A percentile compares a stretch with the other conserved stretches of the same genome.
phyloP scores from a whole-genome alignment of 116 monocot genomes.

The Cymodocea nodosa region DNA sequence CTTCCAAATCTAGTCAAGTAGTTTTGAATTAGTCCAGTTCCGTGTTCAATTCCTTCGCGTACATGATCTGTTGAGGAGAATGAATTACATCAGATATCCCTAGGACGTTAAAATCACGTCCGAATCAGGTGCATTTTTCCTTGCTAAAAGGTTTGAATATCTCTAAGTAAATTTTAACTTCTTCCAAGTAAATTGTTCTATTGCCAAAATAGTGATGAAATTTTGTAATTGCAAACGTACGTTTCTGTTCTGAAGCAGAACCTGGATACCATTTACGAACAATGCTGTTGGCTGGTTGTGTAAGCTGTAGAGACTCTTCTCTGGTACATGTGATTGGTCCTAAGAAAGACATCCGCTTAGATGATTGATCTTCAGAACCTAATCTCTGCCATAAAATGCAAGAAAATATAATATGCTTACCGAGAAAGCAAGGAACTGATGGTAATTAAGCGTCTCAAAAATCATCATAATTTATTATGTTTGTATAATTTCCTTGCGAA shows the following conservation, averaged over 20 bases:
- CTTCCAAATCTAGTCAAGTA: conserved; percentile 60
- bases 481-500: too few relatives aligned
- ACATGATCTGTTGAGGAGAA: conserved; percentile 41
- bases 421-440: not conserved
- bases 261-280: conserved; percentile 40
- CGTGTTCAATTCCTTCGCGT: conserved; percentile 68
- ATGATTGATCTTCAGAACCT: conserved; percentile 58
- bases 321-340: conserved; percentile 20
- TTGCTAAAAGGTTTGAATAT: not conserved
- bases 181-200: too few relatives aligned
- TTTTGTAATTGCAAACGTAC: conserved; percentile 18
- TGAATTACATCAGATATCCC: not conserved
- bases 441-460: too few relatives aligned
- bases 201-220: not conserved
- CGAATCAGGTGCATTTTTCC: not conserved
- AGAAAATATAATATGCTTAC: not conserved
- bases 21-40: conserved; percentile 46
- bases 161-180: not conserved
- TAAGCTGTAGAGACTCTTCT: conserved; percentile 72
- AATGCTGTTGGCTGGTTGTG: conserved; percentile 43
- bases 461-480: too few relatives aligned
- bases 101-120: not conserved
- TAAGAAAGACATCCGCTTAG: conserved; percentile 37
- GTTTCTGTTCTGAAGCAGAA: conserved; percentile 47
- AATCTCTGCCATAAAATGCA: conserved; percentile 37